These are phyloP conservation scores for Cyclotella sp. DNA, from an alignment of 108 stramenopile species.

Conservation along the genomic window DNA sequence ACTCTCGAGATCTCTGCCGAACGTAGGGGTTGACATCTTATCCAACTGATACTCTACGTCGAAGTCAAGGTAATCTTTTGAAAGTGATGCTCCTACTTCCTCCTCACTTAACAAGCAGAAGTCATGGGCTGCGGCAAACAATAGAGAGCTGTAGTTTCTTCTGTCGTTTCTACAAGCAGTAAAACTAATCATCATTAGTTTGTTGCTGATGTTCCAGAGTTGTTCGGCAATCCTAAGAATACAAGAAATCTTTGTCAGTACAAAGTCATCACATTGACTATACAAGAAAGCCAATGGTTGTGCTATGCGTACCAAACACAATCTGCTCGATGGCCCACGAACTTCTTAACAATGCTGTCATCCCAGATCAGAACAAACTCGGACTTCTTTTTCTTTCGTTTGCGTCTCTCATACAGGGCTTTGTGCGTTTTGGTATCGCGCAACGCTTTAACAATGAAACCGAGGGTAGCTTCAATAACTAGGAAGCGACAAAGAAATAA, in stretches of 20 bases:
- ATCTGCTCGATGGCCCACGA: slow-evolving; percentile 34
- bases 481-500: background rate
- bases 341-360: slow-evolving; percentile 20
- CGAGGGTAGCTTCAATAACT: slow-evolving; percentile 26
- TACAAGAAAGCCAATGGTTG: background rate
- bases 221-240: slow-evolving; percentile 34
- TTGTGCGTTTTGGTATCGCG: slow-evolving; percentile 32
- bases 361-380: slow-evolving; percentile 44
- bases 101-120: slow-evolving; percentile 56
- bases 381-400: slow-evolving; percentile 30
- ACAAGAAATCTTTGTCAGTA: background rate
- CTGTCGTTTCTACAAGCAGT: slow-evolving; percentile 3
- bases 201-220: slow-evolving; percentile 49
- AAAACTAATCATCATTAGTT: slow-evolving; percentile 26
- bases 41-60: slow-evolving; percentile 39
- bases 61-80: slow-evolving; percentile 46
- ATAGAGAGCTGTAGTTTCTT: slow-evolving; percentile 39
- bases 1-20: slow-evolving; percentile 6
- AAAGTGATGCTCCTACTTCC: slow-evolving; percentile 46
- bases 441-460: slow-evolving; percentile 18
- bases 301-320: slow-evolving; percentile 32
- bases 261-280: background rate
- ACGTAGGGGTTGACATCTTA: slow-evolving; percentile 26
- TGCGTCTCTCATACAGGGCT: slow-evolving; percentile 22
- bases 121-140: slow-evolving; percentile 58